Evolutionary conservation across 306 rosid genomes (phyloP).

Genomic region (Castanea crenata): DNA sequence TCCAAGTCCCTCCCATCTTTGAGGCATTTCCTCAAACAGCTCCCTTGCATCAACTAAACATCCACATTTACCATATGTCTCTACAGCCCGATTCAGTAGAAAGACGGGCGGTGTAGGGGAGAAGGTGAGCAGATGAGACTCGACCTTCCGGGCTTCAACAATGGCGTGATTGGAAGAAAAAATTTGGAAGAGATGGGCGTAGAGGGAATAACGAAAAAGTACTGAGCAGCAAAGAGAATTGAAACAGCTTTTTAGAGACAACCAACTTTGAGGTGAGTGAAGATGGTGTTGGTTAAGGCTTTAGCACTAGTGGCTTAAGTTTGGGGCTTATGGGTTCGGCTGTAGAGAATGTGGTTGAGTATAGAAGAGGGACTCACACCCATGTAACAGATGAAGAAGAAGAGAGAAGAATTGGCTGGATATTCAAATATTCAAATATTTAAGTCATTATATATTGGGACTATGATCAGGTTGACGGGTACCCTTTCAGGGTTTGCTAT

Average conservation of each 20-base stretch:
- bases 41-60: constrained; percentile 56
- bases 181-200: constrained; percentile 56
- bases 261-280: constrained; percentile 31
- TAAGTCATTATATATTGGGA: not conserved
- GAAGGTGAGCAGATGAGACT: constrained; percentile 60
- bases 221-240: constrained; percentile 40
- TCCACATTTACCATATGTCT: constrained; percentile 56
- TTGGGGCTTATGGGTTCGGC: constrained; percentile 18
- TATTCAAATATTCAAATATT: not conserved
- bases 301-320: constrained; percentile 18
- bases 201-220: constrained; percentile 46
- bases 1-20: constrained; percentile 68
- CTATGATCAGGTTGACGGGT: not conserved
- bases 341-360: constrained; percentile 35
- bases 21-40: constrained; percentile 80
- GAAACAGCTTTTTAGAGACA: constrained; percentile 50
- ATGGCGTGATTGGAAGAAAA: constrained; percentile 46
- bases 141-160: constrained; percentile 53
- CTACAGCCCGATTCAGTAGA: constrained; percentile 68
- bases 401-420: not conserved
- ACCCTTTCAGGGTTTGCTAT: no score
- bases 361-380: constrained; percentile 35
- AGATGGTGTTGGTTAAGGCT: constrained; percentile 26
- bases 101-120: constrained; percentile 48
- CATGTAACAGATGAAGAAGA: constrained; percentile 4